Conservation (phyloP, 768 basidiomycete species). For the Termitomyces heimii region DNA sequence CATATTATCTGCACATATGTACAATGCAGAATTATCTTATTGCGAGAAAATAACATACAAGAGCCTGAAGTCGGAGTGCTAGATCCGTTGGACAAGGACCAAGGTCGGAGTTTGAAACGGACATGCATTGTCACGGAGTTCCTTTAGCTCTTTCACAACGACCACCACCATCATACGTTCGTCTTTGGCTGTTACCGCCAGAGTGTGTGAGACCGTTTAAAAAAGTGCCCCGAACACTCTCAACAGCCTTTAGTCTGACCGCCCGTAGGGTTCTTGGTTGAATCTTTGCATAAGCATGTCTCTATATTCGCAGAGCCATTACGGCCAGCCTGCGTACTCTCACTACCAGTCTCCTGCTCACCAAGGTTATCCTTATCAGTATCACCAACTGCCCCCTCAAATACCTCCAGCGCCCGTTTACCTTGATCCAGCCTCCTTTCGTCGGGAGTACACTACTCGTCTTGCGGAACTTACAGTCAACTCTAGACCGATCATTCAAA, state of each 20-base stretch:
- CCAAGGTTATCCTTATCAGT: constrained; percentile 35
- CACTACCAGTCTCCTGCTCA: constrained; percentile 38
- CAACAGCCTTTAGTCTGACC: constrained; percentile 10
- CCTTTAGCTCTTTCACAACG: constrained; percentile 25
- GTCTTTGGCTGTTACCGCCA: constrained; percentile 30
- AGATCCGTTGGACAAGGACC: constrained; percentile 10
- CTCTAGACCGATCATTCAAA: constrained; percentile 91
- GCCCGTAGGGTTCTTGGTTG: constrained; percentile 12
- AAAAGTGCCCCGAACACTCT: constrained; percentile 27
- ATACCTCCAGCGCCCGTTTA: constrained; percentile 28
- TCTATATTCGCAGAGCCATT: constrained; percentile 59
- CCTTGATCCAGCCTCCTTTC: constrained; percentile 67
- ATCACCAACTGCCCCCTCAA: constrained; percentile 40
- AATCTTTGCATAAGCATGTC: constrained; percentile 42
- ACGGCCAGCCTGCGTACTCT: constrained; percentile 51
- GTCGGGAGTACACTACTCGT: constrained; percentile 70
- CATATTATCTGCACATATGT: background rate
- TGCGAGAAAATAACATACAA: background rate
- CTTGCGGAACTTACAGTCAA: constrained; percentile 87
- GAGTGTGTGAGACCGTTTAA: constrained; percentile 47
- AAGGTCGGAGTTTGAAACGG: constrained; percentile 26
- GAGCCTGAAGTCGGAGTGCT: background rate
- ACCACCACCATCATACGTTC: constrained; percentile 33
- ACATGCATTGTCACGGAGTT: constrained; percentile 15
- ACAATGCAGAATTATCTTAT: background rate